Evolutionary conservation across 1,284 basidiomycete genomes (phyloP).

Genomic region (Earliella scabrosa): DNA sequence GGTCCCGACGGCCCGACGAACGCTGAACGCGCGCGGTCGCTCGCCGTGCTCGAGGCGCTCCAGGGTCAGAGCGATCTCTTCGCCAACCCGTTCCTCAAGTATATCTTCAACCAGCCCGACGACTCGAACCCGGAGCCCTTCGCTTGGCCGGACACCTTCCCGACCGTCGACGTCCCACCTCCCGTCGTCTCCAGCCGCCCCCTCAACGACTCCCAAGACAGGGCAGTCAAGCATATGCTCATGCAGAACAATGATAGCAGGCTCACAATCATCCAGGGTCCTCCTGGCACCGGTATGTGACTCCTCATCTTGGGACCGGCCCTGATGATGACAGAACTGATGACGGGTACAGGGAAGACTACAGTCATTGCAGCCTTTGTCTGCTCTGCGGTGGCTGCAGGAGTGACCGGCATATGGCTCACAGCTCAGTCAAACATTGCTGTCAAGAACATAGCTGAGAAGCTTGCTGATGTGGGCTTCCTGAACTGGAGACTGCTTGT

Average conservation of each 20-base stretch:
- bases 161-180: conserved; percentile 19
- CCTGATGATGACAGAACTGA: not conserved
- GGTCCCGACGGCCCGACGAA: conserved; percentile 57
- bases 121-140: too few species aligned
- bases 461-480: conserved; percentile 50
- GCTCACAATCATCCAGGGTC: conserved; percentile 62
- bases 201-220: conserved; percentile 59
- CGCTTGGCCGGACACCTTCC: conserved; percentile 33
- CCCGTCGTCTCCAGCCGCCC: conserved; percentile 22
- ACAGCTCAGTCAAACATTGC: conserved; percentile 72
- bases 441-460: conserved; percentile 75
- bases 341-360: conserved; percentile 57
- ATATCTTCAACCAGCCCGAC: conserved; percentile 40
- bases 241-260: conserved; percentile 38
- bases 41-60: conserved; percentile 50
- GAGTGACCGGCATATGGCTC: conserved; percentile 62
- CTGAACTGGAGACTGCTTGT: conserved; percentile 58
- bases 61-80: conserved; percentile 49
- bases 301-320: too few species aligned
- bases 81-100: conserved; percentile 59
- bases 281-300: conserved; percentile 45
- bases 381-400: conserved; percentile 40
- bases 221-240: conserved; percentile 58
- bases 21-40: conserved; percentile 52
- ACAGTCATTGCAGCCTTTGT: conserved; percentile 69